Evolutionary conservation across 2,329 filamentous ascomycete genomes (phyloP).

Genomic region (Akanthomyces lecanii): DNA sequence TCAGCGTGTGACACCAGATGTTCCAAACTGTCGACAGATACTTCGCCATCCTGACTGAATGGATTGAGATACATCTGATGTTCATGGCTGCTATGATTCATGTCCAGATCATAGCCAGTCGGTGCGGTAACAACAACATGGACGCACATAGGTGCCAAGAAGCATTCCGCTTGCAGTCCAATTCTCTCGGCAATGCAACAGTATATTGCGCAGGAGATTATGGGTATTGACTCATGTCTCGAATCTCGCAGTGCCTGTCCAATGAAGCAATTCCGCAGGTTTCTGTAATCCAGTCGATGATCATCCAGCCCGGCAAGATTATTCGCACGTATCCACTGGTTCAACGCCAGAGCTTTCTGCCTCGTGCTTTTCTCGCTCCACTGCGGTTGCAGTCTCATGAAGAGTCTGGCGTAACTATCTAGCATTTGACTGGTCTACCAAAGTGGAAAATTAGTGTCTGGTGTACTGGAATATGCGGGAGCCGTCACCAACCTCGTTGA

Average conservation of each 20-base stretch:
- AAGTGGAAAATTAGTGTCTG: neutral
- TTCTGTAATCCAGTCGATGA: constrained; percentile 65
- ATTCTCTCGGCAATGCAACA: constrained; percentile 72
- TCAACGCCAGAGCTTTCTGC: constrained; percentile 62
- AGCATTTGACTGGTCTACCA: constrained; percentile 58
- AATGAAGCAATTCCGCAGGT: constrained; percentile 82
- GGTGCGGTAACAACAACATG: constrained; percentile 70
- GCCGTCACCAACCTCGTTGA: constrained; percentile 57
- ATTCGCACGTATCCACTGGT: constrained; percentile 62
- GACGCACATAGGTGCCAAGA: constrained; percentile 79
- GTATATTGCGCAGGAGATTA: constrained; percentile 84
- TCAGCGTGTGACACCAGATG: constrained; percentile 50
- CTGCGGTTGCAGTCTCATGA: constrained; percentile 49
- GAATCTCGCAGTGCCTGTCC: constrained; percentile 71
- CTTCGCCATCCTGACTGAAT: constrained; percentile 66
- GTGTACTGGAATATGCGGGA: constrained; percentile 16
- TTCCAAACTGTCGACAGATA: constrained; percentile 55
- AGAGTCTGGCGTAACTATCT: constrained; percentile 55
- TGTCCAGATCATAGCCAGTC: constrained; percentile 58
- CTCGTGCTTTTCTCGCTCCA: constrained; percentile 58
- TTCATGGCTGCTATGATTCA: constrained; percentile 35
- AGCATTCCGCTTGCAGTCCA: constrained; percentile 72
- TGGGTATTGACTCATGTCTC: constrained; percentile 74
- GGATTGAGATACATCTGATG: constrained; percentile 77
- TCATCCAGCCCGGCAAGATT: constrained; percentile 68